Base-by-base conservation (phyloP, 306 rosid genomes). In the Vigna mungo region DNA sequence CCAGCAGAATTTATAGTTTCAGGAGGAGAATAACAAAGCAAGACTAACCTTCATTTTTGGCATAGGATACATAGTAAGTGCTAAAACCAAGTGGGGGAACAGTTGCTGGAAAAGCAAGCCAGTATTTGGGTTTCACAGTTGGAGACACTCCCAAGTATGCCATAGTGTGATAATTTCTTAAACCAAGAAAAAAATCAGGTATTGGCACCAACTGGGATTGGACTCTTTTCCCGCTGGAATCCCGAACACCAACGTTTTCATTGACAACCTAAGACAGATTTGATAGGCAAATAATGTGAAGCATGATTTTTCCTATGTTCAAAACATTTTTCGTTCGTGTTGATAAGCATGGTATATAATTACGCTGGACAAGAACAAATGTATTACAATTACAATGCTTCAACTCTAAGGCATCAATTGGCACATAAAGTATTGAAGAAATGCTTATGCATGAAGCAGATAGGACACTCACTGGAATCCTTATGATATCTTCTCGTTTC, bases 31-130 rank as follows among this genome's bases (percentile, higher is more conserved):
- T 47, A 41, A 59, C 48, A 25, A 47, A 74, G 36, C 15, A 68
- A 78, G 46, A 49, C 80, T 60, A 83, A 85, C 91, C 83, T 78
- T 79, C 41, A 73, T 87, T 76, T 55, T 67, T 82, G 12, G 78
- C 72, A 23, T 68, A 78, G 37, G 96, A 91, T 67, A 93, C 78
- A 54, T 80, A 80, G 84, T 93, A 93, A 68, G 97, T 88, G 81
- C 85, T 91, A 84, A 91, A 93, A 79, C 98, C 98, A 75, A 93
- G 93, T 49, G 98, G 93, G 32, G 98, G 97, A 43, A 88, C 91
- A 21, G 80, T 30, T n/a, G 88, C 97, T 39, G 92, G 85, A 84
- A 93, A 93, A 1, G 86, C 91, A 77, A 93, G 97, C 97, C 91
- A 91, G 68, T 91, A 91, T 20, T 84, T 86, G 2, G 90, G 92